Percentiles rank a stretch among this genome's conserved stretches.
Conservation (phyloP, 176 grass and related monocot genomes). For the Oryza meyeriana region DNA sequence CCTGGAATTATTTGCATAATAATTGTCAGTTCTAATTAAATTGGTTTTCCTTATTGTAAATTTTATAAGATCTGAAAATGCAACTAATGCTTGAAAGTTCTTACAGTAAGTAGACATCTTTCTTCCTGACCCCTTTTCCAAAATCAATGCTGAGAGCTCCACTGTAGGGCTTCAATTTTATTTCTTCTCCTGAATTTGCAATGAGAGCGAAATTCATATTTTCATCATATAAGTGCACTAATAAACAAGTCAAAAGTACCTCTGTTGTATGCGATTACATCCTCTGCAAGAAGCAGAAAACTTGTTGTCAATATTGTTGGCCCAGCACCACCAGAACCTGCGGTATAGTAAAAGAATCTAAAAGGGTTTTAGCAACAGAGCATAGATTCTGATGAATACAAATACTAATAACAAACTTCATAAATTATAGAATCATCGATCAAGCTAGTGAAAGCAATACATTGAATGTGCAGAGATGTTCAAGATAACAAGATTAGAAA, state of each 20-base stretch:
- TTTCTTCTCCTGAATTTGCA: constrained; percentile 70
- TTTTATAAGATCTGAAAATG: background rate
- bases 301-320: constrained; percentile 93
- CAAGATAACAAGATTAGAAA: too few relatives aligned
- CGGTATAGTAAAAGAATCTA: constrained; percentile 97
- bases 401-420: too few relatives aligned
- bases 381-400: too few relatives aligned
- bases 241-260: constrained; percentile 43
- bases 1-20: constrained; percentile 48
- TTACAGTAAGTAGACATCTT: constrained; percentile 92
- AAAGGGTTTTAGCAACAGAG: constrained; percentile 46
- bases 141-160: constrained; percentile 86
- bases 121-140: constrained; percentile 80
- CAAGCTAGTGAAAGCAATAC: too few relatives aligned
- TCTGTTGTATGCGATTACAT: constrained; percentile 97
- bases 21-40: background rate
- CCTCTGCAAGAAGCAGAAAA: constrained; percentile 90
- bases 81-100: constrained; percentile 18
- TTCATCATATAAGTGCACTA: background rate
- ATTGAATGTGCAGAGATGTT: too few relatives aligned
- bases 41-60: background rate
- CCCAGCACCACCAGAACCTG: constrained; percentile 89
- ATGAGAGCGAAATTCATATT: constrained; percentile 9
- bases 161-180: constrained; percentile 89
- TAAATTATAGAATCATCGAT: too few relatives aligned